These are phyloP conservation scores for Paecilomyces formosus DNA, from an alignment of 2,329 filamentous ascomycete genomes.

Conservation along the genomic window DNA sequence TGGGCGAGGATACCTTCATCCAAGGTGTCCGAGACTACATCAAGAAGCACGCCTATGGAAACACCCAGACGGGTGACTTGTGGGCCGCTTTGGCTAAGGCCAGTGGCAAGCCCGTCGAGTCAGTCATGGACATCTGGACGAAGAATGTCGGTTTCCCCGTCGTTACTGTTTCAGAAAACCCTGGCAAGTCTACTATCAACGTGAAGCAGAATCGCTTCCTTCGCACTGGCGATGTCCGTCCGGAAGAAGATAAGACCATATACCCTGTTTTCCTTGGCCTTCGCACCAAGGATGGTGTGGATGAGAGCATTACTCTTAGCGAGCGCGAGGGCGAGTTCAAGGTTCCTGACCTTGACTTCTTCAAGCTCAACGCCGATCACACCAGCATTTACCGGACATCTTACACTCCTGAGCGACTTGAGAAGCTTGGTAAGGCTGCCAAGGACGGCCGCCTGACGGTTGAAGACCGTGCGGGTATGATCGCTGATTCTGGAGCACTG, in stretches of 20 bases:
- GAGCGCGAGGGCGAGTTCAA: conserved; percentile 71
- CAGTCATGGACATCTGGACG: conserved; percentile 94
- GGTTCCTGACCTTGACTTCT: conserved; percentile 75
- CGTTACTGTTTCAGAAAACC: conserved; percentile 72
- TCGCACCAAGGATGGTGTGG: conserved; percentile 72
- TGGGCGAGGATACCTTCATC: conserved; percentile 88
- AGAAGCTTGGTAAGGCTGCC: conserved; percentile 81
- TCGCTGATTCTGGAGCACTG: conserved; percentile 83
- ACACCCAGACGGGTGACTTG: conserved; percentile 83
- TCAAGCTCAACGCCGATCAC: conserved; percentile 94
- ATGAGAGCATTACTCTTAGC: conserved; percentile 65
- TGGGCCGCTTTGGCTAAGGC: conserved; percentile 83
- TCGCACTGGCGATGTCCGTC: conserved; percentile 83
- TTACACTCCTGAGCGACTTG: conserved; percentile 73
- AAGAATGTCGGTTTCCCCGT: conserved; percentile 94
- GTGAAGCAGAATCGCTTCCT: conserved; percentile 95
- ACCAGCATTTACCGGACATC: conserved; percentile 86
- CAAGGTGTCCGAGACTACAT: conserved; percentile 86
- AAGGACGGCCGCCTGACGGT: conserved; percentile 73
- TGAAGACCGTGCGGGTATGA: conserved; percentile 90
- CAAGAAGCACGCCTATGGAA: conserved; percentile 94
- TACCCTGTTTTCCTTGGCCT: conserved; percentile 87
- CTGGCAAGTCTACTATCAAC: conserved; percentile 63
- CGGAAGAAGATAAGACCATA: conserved; percentile 80
- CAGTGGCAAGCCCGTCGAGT: conserved; percentile 82